A percentile compares a stretch with the other conserved stretches of the same genome.
Conservation (phyloP, 331 rosid species). For the Erythrophleum ivorense region DNA sequence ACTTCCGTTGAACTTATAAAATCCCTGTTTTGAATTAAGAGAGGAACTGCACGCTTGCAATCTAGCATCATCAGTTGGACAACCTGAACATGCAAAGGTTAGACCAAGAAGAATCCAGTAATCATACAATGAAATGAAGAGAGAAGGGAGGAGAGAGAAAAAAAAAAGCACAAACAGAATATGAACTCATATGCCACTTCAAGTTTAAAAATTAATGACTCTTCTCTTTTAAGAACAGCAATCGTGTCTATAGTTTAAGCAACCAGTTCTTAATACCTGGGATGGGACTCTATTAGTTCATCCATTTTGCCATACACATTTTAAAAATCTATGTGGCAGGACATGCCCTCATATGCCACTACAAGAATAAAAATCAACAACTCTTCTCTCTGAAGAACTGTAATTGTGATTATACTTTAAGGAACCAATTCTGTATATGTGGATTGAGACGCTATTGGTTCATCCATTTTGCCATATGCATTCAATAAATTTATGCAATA, state of each 20-base stretch:
- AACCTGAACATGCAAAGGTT: slow-evolving; percentile 57
- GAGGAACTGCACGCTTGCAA: slow-evolving; percentile 87
- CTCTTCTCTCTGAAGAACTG: slow-evolving; percentile 14
- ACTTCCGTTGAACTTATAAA: slow-evolving; percentile 76
- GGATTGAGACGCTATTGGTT: neutral
- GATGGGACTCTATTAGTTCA: slow-evolving; percentile 33
- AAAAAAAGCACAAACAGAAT: slow-evolving; percentile 18
- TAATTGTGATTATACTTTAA: no score
- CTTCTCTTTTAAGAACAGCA: slow-evolving; percentile 15
- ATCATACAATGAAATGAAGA: slow-evolving; percentile 27
- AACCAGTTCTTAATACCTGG: slow-evolving; percentile 29
- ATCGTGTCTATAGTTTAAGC: slow-evolving; percentile 33
- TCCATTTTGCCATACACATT: slow-evolving; percentile 35
- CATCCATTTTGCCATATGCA: neutral
- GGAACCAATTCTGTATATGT: neutral
- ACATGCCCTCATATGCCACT: no score
- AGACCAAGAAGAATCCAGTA: slow-evolving; percentile 32
- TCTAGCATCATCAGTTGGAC: slow-evolving; percentile 92
- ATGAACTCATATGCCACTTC: slow-evolving; percentile 21
- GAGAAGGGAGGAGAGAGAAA: neutral
- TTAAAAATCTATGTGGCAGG: no score
- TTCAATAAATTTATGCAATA: neutral
- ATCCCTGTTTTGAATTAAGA: slow-evolving; percentile 78
- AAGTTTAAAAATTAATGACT: slow-evolving; percentile 21
- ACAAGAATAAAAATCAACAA: slow-evolving; percentile 30